Percentiles rank a stretch among this genome's conserved stretches.
phyloP scores from a whole-genome alignment of 495 filamentous ascomycete species.

The Aspergillus sclerotiicarbonarius region DNA sequence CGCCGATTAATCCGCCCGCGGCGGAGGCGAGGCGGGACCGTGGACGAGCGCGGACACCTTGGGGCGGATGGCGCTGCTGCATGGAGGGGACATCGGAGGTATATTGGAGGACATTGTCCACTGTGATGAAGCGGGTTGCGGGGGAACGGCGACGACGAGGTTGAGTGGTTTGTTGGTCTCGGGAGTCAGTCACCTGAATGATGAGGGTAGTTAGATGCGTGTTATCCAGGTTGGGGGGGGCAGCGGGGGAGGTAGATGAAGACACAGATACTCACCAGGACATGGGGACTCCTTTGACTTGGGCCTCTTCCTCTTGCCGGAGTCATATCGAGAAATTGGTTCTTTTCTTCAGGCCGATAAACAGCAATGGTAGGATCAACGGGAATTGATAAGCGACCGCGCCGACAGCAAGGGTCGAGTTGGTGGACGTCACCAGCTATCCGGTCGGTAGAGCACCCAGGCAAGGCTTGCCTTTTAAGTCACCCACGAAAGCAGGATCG shows the following conservation, averaged over 20 bases:
- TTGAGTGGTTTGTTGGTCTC: constrained; percentile 46
- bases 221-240: not conserved
- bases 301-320: constrained; percentile 37
- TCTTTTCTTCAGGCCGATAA: not conserved
- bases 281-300: constrained; percentile 54
- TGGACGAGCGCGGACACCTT: constrained; percentile 51
- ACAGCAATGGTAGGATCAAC: not conserved
- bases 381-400: not conserved
- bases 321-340: constrained; percentile 24
- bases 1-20: constrained; percentile 32
- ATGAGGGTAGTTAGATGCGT: not conserved
- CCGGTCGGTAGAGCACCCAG: not conserved
- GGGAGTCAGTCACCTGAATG: constrained; percentile 58
- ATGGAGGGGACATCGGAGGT: constrained; percentile 93
- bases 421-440: not conserved
- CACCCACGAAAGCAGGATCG: not conserved
- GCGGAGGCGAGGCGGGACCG: constrained; percentile 43
- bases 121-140: constrained; percentile 81
- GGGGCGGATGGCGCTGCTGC: constrained; percentile 75
- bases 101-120: constrained; percentile 94
- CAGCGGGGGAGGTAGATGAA: constrained; percentile 5
- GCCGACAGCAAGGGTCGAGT: not conserved
- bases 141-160: constrained; percentile 41
- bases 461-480: not conserved
- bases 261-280: constrained; percentile 43